Base-by-base conservation (phyloP, 2,329 filamentous ascomycete genomes). In the Sporothrix brunneoviolacea region DNA sequence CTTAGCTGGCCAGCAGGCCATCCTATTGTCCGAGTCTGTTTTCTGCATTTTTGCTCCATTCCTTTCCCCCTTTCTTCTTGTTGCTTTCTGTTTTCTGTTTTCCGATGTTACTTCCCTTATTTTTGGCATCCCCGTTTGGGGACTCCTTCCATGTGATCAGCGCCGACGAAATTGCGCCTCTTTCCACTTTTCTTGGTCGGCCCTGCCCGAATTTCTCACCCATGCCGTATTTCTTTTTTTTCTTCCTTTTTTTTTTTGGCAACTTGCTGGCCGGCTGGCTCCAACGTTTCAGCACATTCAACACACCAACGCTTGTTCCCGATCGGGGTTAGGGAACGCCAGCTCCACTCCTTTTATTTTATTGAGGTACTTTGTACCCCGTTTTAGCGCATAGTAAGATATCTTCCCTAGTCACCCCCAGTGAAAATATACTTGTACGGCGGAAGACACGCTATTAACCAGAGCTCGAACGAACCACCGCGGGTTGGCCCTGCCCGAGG, bases 231-330 rank as follows among this genome's bases (percentile, higher is more conserved):
- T 10, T 27, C n/a, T 32, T 16, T 16, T 38, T 38, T 19, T 38
- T n/a, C 19, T 4, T 24, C 18, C 12, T 10, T 2, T 28, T 12
- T 24, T 49, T 30, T 19, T 13, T 37, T n/a, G 21, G n/a, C 38
- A 36, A 19, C 5, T 35, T 16, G 30, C 21, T 36, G 18, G 36
- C 19, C 45, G 38, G 24, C 13, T 12, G n/a, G 24, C 33, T 54
- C 51, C 38, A 47, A 48, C 45, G 54, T 55, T 55, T 53, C 51
- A 53, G 46, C 48, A 55, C 38, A 15, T 40, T 52, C 50, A 48
- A 50, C 51, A 54, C 49, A 8, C 37, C 27, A 40, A 30, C 54
- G 37, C 48, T 55, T 49, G 37, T 16, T 15, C 45, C 38, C 7
- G 24, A 43, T 35, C 24, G 4, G 49, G 42, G 3, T 21, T 54